These are phyloP conservation scores for Ogataea corticis DNA, from an alignment of 805 yeast species.

Conservation along the genomic window DNA sequence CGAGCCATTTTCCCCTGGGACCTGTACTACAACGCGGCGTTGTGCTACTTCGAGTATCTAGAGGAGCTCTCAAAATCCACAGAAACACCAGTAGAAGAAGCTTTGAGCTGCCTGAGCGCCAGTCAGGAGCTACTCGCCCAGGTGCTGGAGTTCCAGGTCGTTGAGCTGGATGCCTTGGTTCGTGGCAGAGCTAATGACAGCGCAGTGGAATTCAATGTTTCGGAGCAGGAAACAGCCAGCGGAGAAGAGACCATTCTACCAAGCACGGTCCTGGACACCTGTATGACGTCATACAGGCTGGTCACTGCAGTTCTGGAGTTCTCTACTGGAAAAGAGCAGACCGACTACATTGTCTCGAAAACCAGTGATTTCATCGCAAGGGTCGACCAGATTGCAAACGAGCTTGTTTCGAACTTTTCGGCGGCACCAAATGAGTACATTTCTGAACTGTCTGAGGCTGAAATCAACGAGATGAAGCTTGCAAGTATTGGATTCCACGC, in stretches of 20 bases:
- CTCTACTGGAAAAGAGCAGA: slow-evolving; percentile 9
- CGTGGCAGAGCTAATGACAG: slow-evolving; percentile 1
- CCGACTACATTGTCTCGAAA: background rate
- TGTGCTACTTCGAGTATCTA: slow-evolving; percentile 48
- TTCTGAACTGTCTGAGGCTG: slow-evolving; percentile 31
- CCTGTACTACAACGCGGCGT: slow-evolving; percentile 45
- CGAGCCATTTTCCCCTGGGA: slow-evolving; percentile 37
- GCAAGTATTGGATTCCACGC: slow-evolving; percentile 33
- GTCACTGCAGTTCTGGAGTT: slow-evolving; percentile 30
- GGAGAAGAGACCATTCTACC: slow-evolving; percentile 30
- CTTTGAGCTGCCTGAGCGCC: slow-evolving; percentile 21
- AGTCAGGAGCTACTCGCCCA: slow-evolving; percentile 26
- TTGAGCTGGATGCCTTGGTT: slow-evolving; percentile 29
- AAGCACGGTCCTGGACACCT: slow-evolving; percentile 28
- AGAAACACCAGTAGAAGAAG: slow-evolving; percentile 12
- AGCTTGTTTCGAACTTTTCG: slow-evolving; percentile 18
- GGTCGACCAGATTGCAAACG: slow-evolving; percentile 19
- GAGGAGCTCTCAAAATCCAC: slow-evolving; percentile 36
- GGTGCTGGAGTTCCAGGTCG: slow-evolving; percentile 30
- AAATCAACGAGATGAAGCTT: slow-evolving; percentile 36
- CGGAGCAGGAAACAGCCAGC: slow-evolving; percentile 7
- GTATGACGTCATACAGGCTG: slow-evolving; percentile 29
- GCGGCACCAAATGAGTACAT: slow-evolving; percentile 24
- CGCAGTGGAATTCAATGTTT: background rate
- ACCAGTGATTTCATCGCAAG: slow-evolving; percentile 10